Conservation (phyloP, 352 stramenopile genomes). For the Phytophthora aleatoria region DNA sequence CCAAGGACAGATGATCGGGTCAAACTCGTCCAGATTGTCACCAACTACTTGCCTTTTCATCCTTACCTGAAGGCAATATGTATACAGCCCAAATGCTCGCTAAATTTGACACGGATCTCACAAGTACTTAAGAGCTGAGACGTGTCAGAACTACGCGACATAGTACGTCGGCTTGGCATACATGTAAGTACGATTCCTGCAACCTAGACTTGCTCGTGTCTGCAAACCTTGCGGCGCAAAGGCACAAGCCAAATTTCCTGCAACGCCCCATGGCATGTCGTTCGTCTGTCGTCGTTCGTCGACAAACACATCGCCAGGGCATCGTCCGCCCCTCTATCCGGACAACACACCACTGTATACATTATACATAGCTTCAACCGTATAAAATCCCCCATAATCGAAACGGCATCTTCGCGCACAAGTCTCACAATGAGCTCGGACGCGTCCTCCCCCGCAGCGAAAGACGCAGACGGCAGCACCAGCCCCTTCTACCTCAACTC, state of each 20-base stretch:
- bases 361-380: slow-evolving; percentile 9
- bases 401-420: slow-evolving; percentile 19
- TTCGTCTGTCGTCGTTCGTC: slow-evolving; percentile 4
- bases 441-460: background rate
- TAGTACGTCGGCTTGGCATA: background rate
- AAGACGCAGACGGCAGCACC: slow-evolving; percentile 4
- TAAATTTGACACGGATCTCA: too few species aligned
- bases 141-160: background rate
- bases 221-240: too few species aligned
- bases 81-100: too few species aligned
- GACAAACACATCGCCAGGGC: slow-evolving; percentile 17
- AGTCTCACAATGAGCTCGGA: slow-evolving; percentile 24
- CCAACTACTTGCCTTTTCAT: too few species aligned
- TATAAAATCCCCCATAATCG: slow-evolving; percentile 21
- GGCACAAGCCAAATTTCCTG: too few species aligned
- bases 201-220: too few species aligned
- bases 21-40: too few species aligned
- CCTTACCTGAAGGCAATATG: too few species aligned
- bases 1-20: too few species aligned
- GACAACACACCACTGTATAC: slow-evolving; percentile 2
- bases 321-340: slow-evolving; percentile 12
- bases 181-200: too few species aligned
- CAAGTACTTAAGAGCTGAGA: too few species aligned
- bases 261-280: too few species aligned
- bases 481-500: slow-evolving; percentile 14